Base-by-base conservation (phyloP, 441 rosid genomes). In the Erodium texanum region DNA sequence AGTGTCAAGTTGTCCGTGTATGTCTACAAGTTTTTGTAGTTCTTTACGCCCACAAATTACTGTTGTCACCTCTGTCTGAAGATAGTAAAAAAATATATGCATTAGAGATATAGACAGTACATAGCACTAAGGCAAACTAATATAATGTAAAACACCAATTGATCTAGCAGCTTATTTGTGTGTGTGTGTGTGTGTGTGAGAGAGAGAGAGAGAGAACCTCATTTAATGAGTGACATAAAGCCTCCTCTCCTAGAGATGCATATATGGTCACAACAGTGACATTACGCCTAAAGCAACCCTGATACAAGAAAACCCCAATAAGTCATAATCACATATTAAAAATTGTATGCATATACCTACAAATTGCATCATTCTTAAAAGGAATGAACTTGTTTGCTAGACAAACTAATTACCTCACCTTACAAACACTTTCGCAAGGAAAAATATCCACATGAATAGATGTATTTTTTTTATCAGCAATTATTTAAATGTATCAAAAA, bases 261-360 rank as follows among this genome's bases (percentile, higher is more conserved):
- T 94, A 94, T 66, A 94, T 92, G 65, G 99, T 94, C 66, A 92
- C 97, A 66, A 94, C 99, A 41, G 94, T 81, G 73, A 85, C 78
- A 63, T 89, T 92, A 65, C 90, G 83, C 79, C 98, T 87, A 76
- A 94, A 94, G 82, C 98, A 94, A 62, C 90, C 93, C 98, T 94
- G 81, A 27, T 67, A 80, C 68, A 71, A 64, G 64, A 48, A 54
- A 73, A 79, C 48, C 66, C 66, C 62, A 43, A 29, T 58, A 24
- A 71, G 54, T 20, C 64, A 62, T 22, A 66, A 19, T 54, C 61
- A n/a, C 70, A 58, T 15, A 15, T 24, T 7, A 24, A 23, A 67
- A 52, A 14, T 52, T 54, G 61, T 54, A 54, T 19, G 67, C 2
- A 20, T 16, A 11, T 50, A 22, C 22, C 64, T 8, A 43, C 10